Evolutionary conservation across 192 early-diverging fungal species (phyloP).

Genomic region (Physocladia obscura): DNA sequence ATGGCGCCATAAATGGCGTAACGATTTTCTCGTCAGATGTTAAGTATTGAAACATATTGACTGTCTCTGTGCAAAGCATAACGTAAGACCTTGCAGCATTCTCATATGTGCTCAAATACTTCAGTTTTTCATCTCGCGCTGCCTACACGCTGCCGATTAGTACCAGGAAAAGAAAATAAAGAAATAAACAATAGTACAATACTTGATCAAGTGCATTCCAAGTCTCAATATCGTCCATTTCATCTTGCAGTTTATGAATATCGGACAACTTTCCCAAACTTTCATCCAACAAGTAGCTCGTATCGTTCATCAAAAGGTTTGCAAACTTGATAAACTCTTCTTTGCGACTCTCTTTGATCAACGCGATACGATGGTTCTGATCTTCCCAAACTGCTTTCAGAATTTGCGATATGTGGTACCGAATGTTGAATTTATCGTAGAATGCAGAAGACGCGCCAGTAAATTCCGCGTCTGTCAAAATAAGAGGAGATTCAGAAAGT

Average conservation of each 20-base stretch:
- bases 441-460: slow-evolving; percentile 91
- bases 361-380: slow-evolving; percentile 64
- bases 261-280: slow-evolving; percentile 80
- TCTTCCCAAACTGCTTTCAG: slow-evolving; percentile 80
- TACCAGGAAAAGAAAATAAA: neutral
- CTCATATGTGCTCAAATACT: slow-evolving; percentile 61
- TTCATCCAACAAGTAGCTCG: slow-evolving; percentile 93
- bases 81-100: slow-evolving; percentile 85
- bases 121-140: slow-evolving; percentile 64
- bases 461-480: slow-evolving; percentile 80
- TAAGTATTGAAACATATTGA: slow-evolving; percentile 88
- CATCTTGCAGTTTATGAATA: slow-evolving; percentile 78
- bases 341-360: slow-evolving; percentile 60
- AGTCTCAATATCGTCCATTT: slow-evolving; percentile 62
- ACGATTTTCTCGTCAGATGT: slow-evolving; percentile 68
- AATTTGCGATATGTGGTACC: slow-evolving; percentile 92
- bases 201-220: slow-evolving; percentile 56
- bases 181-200: slow-evolving; percentile 1
- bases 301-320: slow-evolving; percentile 92
- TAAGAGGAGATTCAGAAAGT: neutral
- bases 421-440: slow-evolving; percentile 98
- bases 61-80: slow-evolving; percentile 85
- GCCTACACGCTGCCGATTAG: slow-evolving; percentile 28
- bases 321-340: slow-evolving; percentile 86
- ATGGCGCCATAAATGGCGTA: slow-evolving; percentile 80